These are phyloP conservation scores for Cetradonia linearis DNA, from an alignment of 495 filamentous ascomycete genomes.

Conservation along the genomic window DNA sequence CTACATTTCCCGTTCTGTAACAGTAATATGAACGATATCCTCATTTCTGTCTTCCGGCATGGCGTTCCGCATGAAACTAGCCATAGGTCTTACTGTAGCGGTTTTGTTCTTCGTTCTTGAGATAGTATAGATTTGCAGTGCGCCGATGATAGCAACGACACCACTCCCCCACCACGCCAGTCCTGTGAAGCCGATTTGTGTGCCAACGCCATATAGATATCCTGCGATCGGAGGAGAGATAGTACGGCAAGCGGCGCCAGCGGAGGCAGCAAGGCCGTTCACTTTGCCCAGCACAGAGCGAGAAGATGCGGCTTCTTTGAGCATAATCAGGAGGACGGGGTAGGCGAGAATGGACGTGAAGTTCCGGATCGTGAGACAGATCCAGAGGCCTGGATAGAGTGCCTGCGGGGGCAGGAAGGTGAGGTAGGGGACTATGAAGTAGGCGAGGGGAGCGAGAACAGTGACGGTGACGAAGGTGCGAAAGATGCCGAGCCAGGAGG, in stretches of 20 bases:
- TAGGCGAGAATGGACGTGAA: slow-evolving; percentile 67
- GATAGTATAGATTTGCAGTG: slow-evolving; percentile 59
- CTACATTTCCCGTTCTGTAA: slow-evolving; percentile 10
- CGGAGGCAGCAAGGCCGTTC: slow-evolving; percentile 72
- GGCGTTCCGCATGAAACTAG: slow-evolving; percentile 19
- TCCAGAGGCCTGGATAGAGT: slow-evolving; percentile 60
- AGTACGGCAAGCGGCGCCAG: slow-evolving; percentile 66
- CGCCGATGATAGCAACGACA: slow-evolving; percentile 57
- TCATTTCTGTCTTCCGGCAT: slow-evolving; percentile 16
- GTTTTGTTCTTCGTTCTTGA: slow-evolving; percentile 39
- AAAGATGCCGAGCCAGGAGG: slow-evolving; percentile 64
- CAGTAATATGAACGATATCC: slow-evolving; percentile 18
- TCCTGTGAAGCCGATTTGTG: slow-evolving; percentile 56
- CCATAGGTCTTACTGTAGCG: slow-evolving; percentile 29
- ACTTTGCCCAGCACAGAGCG: slow-evolving; percentile 60
- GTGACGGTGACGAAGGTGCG: slow-evolving; percentile 62
- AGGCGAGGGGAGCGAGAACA: slow-evolving; percentile 62
- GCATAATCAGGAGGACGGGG: slow-evolving; percentile 67
- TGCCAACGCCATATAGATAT: slow-evolving; percentile 59
- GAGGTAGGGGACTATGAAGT: slow-evolving; percentile 64
- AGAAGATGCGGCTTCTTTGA: slow-evolving; percentile 72
- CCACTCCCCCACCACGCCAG: slow-evolving; percentile 71
- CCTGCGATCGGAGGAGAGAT: slow-evolving; percentile 68
- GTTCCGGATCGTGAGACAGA: slow-evolving; percentile 61
- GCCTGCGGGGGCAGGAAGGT: slow-evolving; percentile 47